Evolutionary conservation across 1,139 yeast species (phyloP), one percentile per base, ranked within the genome.

Genomic region (Geotrichum bryndzae): DNA sequence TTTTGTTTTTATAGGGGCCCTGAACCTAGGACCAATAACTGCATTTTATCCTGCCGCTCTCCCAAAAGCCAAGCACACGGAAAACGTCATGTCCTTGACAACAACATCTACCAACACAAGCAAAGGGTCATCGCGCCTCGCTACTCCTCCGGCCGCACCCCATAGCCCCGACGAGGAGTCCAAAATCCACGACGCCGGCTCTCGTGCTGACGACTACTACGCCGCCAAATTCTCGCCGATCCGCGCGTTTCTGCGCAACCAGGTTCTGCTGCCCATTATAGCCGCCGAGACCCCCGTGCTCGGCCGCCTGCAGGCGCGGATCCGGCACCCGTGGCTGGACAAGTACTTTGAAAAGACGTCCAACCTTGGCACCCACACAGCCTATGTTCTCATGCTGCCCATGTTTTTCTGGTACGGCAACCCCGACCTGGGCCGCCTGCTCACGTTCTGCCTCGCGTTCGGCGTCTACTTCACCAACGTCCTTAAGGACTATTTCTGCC

Each of bases 361-460:
- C 23, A 87, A 88, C 69, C 78, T 94, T 67, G 99, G 97, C 0
- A 84, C 96, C 10, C 99, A 94, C 73, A 90, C 97, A 0, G 94
- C 94, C 72, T 94, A 92, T 73, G 96, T 92, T 60, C 74, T 92
- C 58, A 85, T 89, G 84, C 79, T 92, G 53, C 98, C 99, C 0
- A 73, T 88, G 35, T 90, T 95, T 7, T 80, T 84, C 53, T 92
- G 97, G 97, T 83, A 86, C 67, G 97, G 97, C 0, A 81, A 80
- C 48, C 78, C 83, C 5, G 73, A 73, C 15, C 66, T 86, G 46
- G 82, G 86, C 1, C 79, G 96, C 61, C 71, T 89, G 69, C 77
- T 91, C 69, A 87, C 92, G 22, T 82, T 83, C 70, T 87, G 87
- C 1, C 77, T 94, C 41, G 98, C 97, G 0, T 78, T 88, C 59